Percentiles rank a stretch among this genome's conserved stretches.
Conservation (phyloP, 192 early-diverging fungal species). For the Irineochytrium annulatum region DNA sequence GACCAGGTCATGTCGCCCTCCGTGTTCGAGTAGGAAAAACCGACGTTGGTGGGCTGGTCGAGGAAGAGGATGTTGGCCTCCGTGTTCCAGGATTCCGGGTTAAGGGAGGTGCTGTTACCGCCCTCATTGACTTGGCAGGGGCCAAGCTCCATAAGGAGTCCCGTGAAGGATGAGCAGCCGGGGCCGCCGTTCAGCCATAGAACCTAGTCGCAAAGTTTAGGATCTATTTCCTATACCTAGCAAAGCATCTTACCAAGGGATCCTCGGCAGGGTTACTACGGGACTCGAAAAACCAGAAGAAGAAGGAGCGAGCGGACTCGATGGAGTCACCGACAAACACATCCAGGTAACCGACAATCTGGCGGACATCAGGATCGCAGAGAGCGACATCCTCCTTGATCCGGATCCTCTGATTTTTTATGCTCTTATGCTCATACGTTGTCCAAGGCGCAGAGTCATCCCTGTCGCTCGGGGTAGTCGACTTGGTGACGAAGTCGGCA, state of each 20-base stretch:
- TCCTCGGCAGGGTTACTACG: slow-evolving; percentile 68
- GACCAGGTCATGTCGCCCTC: slow-evolving; percentile 58
- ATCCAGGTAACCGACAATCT: slow-evolving; percentile 56
- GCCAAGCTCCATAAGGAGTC: slow-evolving; percentile 73
- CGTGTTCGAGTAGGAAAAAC: slow-evolving; percentile 70
- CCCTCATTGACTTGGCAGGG: slow-evolving; percentile 81
- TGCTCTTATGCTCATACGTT: background rate
- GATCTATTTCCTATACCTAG: too few species aligned
- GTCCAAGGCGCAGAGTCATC: background rate
- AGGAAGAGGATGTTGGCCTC: slow-evolving; percentile 63
- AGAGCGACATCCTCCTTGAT: slow-evolving; percentile 40
- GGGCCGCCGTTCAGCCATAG: slow-evolving; percentile 77
- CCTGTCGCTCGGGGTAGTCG: too few species aligned
- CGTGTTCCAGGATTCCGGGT: slow-evolving; percentile 86
- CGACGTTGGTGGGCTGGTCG: slow-evolving; percentile 77
- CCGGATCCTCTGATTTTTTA: background rate
- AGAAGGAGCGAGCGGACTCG: too few species aligned
- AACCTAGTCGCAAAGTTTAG: too few species aligned
- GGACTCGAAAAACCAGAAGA: slow-evolving; percentile 82
- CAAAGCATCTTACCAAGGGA: too few species aligned
- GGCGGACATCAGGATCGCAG: slow-evolving; percentile 84
- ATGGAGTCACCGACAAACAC: slow-evolving; percentile 38
- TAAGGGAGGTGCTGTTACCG: slow-evolving; percentile 60
- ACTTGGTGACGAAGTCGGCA: too few species aligned
- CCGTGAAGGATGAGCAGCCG: slow-evolving; percentile 70